phyloP scores from a whole-genome alignment of 495 filamentous ascomycete species.

The Staphylotrichum longicolle region DNA sequence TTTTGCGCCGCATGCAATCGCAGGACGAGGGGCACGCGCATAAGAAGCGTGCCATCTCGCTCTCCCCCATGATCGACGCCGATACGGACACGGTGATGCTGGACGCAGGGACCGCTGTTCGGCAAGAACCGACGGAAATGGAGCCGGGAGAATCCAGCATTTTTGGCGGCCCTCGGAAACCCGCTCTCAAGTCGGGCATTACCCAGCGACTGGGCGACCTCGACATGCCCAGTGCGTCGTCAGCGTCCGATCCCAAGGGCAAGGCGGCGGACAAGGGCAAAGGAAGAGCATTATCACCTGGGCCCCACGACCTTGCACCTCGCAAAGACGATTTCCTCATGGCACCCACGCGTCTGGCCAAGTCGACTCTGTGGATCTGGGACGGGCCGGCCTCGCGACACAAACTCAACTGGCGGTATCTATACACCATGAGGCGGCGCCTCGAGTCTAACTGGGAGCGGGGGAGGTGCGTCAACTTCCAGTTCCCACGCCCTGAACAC shows the following conservation, averaged over 20 bases:
- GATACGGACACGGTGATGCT: slow-evolving; percentile 50
- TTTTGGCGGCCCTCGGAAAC: slow-evolving; percentile 35
- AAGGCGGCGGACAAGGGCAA: slow-evolving; percentile 36
- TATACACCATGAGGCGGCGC: slow-evolving; percentile 82
- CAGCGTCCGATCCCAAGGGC: slow-evolving; percentile 18
- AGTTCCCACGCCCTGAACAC: slow-evolving; percentile 79
- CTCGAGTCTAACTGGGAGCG: slow-evolving; percentile 91
- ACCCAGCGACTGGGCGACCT: slow-evolving; percentile 23
- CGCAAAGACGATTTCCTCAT: slow-evolving; percentile 11
- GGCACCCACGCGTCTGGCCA: slow-evolving; percentile 30
- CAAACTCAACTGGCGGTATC: slow-evolving; percentile 75
- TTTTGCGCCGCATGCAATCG: slow-evolving; percentile 33
- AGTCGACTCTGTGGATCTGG: slow-evolving; percentile 44
- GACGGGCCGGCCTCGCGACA: slow-evolving; percentile 44
- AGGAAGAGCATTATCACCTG: slow-evolving; percentile 24
- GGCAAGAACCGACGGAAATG: slow-evolving; percentile 33
- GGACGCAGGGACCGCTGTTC: slow-evolving; percentile 33
- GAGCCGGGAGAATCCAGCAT: slow-evolving; percentile 34
- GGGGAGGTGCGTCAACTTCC: slow-evolving; percentile 79
- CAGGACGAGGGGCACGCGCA: slow-evolving; percentile 42
- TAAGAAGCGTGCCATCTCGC: slow-evolving; percentile 50
- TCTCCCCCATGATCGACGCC: slow-evolving; percentile 31
- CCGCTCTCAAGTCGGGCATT: slow-evolving; percentile 11
- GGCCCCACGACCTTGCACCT: neutral
- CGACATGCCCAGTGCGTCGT: slow-evolving; percentile 20